phyloP scores from a whole-genome alignment of 345 rosid species.

The Litchi chinensis region DNA sequence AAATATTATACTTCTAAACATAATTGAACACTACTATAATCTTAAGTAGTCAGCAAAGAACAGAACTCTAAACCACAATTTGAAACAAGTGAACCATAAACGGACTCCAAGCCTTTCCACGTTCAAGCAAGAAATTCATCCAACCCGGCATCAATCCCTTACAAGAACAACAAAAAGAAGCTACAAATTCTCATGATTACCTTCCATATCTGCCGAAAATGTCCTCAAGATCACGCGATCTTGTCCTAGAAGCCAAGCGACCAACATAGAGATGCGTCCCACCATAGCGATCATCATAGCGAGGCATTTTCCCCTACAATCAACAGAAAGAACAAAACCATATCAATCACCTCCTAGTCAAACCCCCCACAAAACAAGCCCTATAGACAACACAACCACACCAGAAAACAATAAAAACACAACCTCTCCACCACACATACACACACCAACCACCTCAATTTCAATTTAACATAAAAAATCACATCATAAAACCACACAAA shows the following conservation, averaged over 20 bases:
- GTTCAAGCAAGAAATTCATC: neutral
- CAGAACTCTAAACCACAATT: neutral
- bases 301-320: conserved; percentile 59
- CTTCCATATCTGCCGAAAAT: conserved; percentile 79
- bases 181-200: conserved; percentile 24
- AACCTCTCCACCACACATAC: neutral
- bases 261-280: conserved; percentile 80
- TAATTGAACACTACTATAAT: neutral
- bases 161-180: neutral
- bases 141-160: neutral
- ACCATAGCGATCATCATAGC: conserved; percentile 67
- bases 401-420: too few species aligned
- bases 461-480: neutral
- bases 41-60: neutral
- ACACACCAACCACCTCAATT: neutral
- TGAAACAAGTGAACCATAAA: neutral
- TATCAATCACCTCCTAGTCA: neutral
- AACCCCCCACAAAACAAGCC: neutral
- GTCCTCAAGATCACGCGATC: conserved; percentile 75
- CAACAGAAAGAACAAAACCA: neutral
- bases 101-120: neutral
- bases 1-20: too few species aligned
- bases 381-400: neutral
- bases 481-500: neutral
- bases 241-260: conserved; percentile 61